Base-by-base conservation (phyloP, 2,329 filamentous ascomycete genomes). In the Penicillium sp. region DNA sequence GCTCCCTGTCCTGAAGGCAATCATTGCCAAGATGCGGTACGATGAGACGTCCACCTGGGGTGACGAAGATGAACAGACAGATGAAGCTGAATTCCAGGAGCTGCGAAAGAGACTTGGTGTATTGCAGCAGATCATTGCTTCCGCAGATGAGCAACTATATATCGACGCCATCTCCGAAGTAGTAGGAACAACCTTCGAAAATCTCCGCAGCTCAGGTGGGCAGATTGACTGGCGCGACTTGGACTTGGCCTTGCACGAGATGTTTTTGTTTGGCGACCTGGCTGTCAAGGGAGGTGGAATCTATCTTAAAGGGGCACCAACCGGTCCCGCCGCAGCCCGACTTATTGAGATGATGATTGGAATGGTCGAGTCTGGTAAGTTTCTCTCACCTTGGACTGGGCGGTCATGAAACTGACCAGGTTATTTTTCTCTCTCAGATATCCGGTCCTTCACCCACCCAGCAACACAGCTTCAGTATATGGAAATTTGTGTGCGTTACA, bases 1-100 rank as follows among this genome's bases (percentile, higher is more conserved):
- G 9, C 79, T 85, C 16, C 85, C 87, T 3, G 88, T 96, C 35
- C 71, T 98, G 41, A 86, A 95, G 61, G 87, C 88, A 37, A 90
- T 96, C 54, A 84, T 98, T 42, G 74, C 79, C 39, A 98, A 98
- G 69, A 95, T 96, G 88, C 83, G 90, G 59, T 96, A 94, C 58
- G 92, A 98, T 55, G 90, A 95, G 60, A 95, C 90, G 4, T 84
- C 85, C 1, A 83, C 78, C 13, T 96, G 90, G 90, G 90, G 89
- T 25, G 82, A 89, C 41, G 89, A 95, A 59, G 88, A 94, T 53
- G 89, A 94, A 53, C 84, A 94, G 62, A 94, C 88, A 2, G 92
- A 96, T 54, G 92, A 98, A 66, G 92, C 90, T 16, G 92, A 98
- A 61, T 98, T 98, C 54, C 85, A 94, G 58, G 92, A 98, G 52